Evolutionary conservation across 2,329 filamentous ascomycete species (phyloP).

Genomic region (Sporothrix dimorphospora): DNA sequence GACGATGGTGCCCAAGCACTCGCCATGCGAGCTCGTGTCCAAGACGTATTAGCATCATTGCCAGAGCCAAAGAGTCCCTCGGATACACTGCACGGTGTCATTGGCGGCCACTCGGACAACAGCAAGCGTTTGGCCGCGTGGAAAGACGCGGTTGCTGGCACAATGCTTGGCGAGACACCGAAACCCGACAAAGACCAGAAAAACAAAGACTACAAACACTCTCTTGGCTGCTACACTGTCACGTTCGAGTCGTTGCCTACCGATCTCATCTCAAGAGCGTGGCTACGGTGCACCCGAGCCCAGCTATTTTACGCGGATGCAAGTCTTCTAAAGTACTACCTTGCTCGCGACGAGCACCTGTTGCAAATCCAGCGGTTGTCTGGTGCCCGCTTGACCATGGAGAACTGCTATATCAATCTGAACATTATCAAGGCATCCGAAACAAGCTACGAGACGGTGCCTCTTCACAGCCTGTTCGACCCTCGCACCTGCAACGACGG

Average conservation of each 20-base stretch:
- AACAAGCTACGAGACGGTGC: not conserved
- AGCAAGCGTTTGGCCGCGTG: not conserved
- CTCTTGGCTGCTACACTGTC: not conserved
- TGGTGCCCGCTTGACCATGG: not conserved
- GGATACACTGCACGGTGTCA: not conserved
- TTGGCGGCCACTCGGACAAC: not conserved
- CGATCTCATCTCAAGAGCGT: not conserved
- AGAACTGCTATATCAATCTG: not conserved
- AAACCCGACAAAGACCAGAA: not conserved
- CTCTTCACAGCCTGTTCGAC: not conserved
- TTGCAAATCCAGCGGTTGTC: not conserved
- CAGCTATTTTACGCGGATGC: not conserved
- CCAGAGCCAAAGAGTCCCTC: not conserved
- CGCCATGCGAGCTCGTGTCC: not conserved
- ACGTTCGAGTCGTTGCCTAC: not conserved
- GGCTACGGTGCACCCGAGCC: not conserved
- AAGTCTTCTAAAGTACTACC: not conserved
- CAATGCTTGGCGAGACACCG: not conserved
- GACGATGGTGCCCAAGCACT: not conserved
- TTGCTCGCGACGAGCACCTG: not conserved
- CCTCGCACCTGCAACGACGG: conserved; percentile 21
- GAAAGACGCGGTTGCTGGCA: not conserved
- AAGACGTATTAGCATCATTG: not conserved
- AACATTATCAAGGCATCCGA: too few species aligned
- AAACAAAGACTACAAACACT: not conserved